Evolutionary conservation across 169 alveolate genomes (phyloP).

Genomic region (Plasmodium malariae): DNA sequence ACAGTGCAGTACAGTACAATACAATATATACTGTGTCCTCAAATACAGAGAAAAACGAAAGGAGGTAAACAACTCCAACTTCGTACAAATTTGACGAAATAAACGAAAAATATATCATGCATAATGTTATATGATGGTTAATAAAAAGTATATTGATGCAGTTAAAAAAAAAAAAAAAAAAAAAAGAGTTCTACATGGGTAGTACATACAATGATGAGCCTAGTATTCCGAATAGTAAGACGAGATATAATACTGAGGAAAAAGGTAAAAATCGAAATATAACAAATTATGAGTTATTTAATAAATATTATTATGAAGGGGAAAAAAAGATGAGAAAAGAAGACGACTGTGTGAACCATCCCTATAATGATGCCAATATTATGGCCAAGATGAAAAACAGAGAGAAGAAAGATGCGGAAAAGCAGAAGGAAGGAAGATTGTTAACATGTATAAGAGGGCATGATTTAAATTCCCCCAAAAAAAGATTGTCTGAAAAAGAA

Average conservation of each 20-base stretch:
- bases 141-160: neutral
- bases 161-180: neutral
- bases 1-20: no score
- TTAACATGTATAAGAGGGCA: neutral
- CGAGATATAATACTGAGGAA: neutral
- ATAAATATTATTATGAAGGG: conserved; percentile 4
- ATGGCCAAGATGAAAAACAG: neutral
- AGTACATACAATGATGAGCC: neutral
- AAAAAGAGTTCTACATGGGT: neutral
- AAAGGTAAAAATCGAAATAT: neutral
- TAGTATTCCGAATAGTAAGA: neutral
- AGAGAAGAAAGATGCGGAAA: neutral
- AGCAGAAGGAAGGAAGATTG: neutral
- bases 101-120: no score
- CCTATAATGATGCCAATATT: neutral
- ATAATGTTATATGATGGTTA: conserved; percentile 14
- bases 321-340: conserved; percentile 10
- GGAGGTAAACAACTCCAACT: no score
- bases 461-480: conserved; percentile 11
- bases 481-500: conserved; percentile 19
- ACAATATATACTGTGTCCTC: no score
- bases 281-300: neutral
- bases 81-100: no score
- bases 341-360: neutral
- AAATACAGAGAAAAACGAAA: no score